Conservation (phyloP, 2,329 filamentous ascomycete species). For the Fusarium sp. region DNA sequence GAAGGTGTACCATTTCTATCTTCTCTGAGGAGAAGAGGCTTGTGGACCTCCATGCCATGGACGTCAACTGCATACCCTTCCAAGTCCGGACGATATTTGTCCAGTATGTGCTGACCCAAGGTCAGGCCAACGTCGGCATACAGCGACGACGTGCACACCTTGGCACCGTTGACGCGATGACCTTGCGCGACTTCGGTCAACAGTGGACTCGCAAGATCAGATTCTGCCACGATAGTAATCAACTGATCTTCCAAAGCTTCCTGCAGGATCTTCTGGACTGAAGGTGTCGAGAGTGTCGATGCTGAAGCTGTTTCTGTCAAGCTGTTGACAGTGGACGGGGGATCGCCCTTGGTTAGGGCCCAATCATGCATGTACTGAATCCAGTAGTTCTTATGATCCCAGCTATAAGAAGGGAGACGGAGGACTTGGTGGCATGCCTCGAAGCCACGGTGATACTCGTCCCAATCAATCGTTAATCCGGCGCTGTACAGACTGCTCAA, state of each 20-base stretch:
- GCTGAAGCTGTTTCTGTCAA: too few species aligned
- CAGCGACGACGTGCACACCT: neutral
- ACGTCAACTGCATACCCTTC: slow-evolving; percentile 21
- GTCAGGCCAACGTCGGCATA: slow-evolving; percentile 25
- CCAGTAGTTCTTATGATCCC: slow-evolving; percentile 81
- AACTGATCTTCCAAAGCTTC: too few species aligned
- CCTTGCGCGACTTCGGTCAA: slow-evolving; percentile 59
- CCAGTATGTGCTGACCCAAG: slow-evolving; percentile 24
- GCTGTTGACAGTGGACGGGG: slow-evolving; percentile 32
- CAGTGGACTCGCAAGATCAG: neutral
- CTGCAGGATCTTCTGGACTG: too few species aligned
- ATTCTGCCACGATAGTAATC: too few species aligned
- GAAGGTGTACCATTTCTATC: slow-evolving; percentile 1
- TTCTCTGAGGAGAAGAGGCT: slow-evolving; percentile 18
- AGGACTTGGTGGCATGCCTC: slow-evolving; percentile 63
- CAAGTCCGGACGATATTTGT: slow-evolving; percentile 21
- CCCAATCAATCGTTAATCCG: slow-evolving; percentile 9
- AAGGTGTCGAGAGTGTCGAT: too few species aligned
- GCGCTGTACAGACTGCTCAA: slow-evolving; percentile 3
- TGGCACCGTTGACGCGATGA: slow-evolving; percentile 75
- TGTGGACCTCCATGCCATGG: slow-evolving; percentile 16
- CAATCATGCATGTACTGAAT: slow-evolving; percentile 76
- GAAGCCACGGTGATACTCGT: slow-evolving; percentile 74
- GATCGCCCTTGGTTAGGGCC: slow-evolving; percentile 75
- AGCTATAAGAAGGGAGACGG: slow-evolving; percentile 78